Percentiles rank a stretch among this genome's conserved stretches.
Evolutionary conservation across 768 basidiomycete genomes (phyloP).

Genomic region (Suillus spraguei): DNA sequence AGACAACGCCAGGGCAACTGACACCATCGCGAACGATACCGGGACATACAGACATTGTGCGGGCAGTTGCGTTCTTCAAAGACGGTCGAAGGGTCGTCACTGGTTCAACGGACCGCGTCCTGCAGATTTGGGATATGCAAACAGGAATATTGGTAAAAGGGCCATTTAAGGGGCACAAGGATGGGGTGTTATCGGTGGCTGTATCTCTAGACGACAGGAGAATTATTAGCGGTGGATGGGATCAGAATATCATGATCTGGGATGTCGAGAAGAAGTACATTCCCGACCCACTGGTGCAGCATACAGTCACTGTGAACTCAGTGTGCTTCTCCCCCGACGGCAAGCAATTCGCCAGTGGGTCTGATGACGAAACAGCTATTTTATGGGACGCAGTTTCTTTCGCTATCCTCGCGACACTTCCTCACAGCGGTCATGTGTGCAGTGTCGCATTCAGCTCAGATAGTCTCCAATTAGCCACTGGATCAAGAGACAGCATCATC

Average conservation of each 20-base stretch:
- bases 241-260: too few relatives aligned
- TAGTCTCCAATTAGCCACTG: constrained; percentile 19
- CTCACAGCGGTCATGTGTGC: constrained; percentile 18
- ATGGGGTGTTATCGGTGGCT: too few relatives aligned
- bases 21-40: background rate
- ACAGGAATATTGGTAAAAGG: background rate
- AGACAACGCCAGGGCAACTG: background rate
- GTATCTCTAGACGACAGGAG: too few relatives aligned
- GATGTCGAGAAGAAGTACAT: too few relatives aligned
- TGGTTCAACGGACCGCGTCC: constrained; percentile 29
- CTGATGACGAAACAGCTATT: too few relatives aligned
- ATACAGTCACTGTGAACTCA: too few relatives aligned
- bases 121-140: constrained; percentile 15
- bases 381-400: too few relatives aligned
- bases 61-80: constrained; percentile 25
- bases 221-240: too few relatives aligned
- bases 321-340: too few relatives aligned
- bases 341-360: too few relatives aligned
- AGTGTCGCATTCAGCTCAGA: constrained; percentile 25
- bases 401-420: background rate
- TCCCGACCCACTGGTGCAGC: too few relatives aligned
- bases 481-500: constrained; percentile 21
- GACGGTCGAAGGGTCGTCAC: constrained; percentile 16
- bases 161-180: background rate
- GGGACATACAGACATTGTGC: constrained; percentile 29